phyloP scores from a whole-genome alignment of 2,329 filamentous ascomycete genomes.

The Kalaharituber pfeilii region DNA sequence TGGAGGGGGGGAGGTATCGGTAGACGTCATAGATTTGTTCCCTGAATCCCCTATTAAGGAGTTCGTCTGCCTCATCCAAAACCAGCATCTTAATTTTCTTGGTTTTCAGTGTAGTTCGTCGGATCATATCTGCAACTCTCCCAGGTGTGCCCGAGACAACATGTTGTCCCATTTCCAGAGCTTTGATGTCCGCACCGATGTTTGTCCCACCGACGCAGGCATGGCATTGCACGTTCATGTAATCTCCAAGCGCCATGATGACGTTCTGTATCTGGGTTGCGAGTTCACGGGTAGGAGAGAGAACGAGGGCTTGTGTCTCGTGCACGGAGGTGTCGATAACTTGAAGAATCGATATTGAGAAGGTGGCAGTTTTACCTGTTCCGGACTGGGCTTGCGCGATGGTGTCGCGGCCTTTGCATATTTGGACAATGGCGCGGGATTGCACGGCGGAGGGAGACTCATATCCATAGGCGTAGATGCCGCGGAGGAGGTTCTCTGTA shows the following conservation, averaged over 20 bases:
- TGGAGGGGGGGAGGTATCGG: slow-evolving; percentile 86
- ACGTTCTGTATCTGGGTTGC: slow-evolving; percentile 98
- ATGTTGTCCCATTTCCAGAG: slow-evolving; percentile 93
- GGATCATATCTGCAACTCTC: slow-evolving; percentile 75
- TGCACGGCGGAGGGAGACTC: slow-evolving; percentile 96
- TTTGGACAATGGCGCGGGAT: slow-evolving; percentile 93
- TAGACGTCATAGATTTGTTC: slow-evolving; percentile 99
- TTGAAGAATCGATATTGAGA: slow-evolving; percentile 90
- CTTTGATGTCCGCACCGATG: slow-evolving; percentile 91
- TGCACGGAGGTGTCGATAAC: slow-evolving; percentile 86
- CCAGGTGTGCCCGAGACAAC: slow-evolving; percentile 97
- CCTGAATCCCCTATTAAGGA: slow-evolving; percentile 83
- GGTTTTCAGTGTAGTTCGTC: slow-evolving; percentile 53
- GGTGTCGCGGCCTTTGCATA: slow-evolving; percentile 97
- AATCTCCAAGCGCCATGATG: slow-evolving; percentile 98
- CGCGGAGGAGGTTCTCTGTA: slow-evolving; percentile 76
- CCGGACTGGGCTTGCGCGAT: slow-evolving; percentile 96
- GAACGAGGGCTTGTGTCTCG: slow-evolving; percentile 83
- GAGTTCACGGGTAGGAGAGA: slow-evolving; percentile 89
- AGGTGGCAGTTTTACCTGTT: slow-evolving; percentile 92
- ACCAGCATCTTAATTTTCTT: slow-evolving; percentile 65
- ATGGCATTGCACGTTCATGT: slow-evolving; percentile 99
- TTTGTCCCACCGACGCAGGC: slow-evolving; percentile 97
- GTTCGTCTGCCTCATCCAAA: slow-evolving; percentile 58
- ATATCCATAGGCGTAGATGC: slow-evolving; percentile 96